Base-by-base conservation (phyloP, 139 green algal genomes). In the Deuterostichococcus epilithicus region DNA sequence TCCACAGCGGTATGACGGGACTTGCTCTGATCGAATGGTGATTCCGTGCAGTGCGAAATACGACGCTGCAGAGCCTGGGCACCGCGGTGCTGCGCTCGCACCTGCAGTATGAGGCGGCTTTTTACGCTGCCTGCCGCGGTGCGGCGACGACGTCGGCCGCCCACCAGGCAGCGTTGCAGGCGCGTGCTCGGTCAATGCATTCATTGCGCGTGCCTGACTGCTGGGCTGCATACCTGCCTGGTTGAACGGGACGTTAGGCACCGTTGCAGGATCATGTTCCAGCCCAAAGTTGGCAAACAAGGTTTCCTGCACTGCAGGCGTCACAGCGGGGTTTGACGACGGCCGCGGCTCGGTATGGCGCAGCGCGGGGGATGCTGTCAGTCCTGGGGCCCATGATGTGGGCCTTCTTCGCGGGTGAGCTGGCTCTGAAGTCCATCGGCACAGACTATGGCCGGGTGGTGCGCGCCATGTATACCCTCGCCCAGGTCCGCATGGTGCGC, bases 371-470 rank as follows among this genome's bases (percentile, higher is more conserved):
- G 3, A 81, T 87, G 13, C 78, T 95, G 59, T 77, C 82, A 10
- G 72, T 94, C 44, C 45, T 96, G 34, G 90, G 87, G 0, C 92
- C 92, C 3, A 44, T 92, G 4, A 87, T 96, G 87, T 97, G 92
- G 92, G 89, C 81, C 5, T 88, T 78, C 80, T 85, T 94, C n/a
- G 91, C 83, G n/a, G 58, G 88, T 4, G 92, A 97, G 58, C 80
- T 97, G 69, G 86, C 84, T 30, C 47, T 86, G 3, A 90, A 90
- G 63, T 81, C 88, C 15, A 82, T 96, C 1, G 92, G 92, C 58
- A 92, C 91, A 2, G 92, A 97, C 77, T 95, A 93, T 72, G 81
- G 83, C 1, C 78, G 92, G 2, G 71, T 97, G 30, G 80, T 90
- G 25, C 82, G 87, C 3, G 88, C 89, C 1, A 86, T 97, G 15